A percentile compares a stretch with the other conserved stretches of the same genome.
Evolutionary conservation across 805 yeast species (phyloP).

Genomic region (Pichia californica): DNA sequence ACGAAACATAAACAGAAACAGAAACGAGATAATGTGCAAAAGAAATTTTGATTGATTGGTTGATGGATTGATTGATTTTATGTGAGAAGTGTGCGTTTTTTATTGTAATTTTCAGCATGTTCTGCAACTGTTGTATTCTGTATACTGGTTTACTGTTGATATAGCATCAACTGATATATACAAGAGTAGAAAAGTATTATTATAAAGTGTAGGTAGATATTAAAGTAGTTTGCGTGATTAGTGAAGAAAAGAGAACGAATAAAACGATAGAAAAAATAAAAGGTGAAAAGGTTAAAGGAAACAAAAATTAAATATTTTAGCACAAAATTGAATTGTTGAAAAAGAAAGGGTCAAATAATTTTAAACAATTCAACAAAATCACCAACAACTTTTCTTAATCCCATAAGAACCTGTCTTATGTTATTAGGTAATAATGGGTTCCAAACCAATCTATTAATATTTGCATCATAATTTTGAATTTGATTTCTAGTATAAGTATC

Average conservation of each 20-base stretch:
- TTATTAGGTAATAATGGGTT: conserved; percentile 33
- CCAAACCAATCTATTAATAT: conserved; percentile 32
- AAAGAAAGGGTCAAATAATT: conserved; percentile 2
- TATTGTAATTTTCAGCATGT: too few relatives aligned
- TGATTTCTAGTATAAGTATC: conserved; percentile 48
- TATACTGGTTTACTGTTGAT: too few relatives aligned
- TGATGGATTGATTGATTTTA: too few relatives aligned
- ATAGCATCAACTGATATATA: too few relatives aligned
- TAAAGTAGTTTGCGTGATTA: too few relatives aligned
- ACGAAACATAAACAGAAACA: too few relatives aligned
- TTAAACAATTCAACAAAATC: conserved; percentile 12
- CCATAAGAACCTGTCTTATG: conserved; percentile 11
- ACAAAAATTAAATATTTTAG: not conserved
- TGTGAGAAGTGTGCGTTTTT: too few relatives aligned
- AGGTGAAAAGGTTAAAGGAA: not conserved
- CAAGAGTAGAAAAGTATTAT: not conserved
- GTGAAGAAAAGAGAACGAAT: not conserved
- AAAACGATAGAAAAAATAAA: not conserved
- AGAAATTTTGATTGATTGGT: too few relatives aligned
- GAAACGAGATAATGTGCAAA: too few relatives aligned
- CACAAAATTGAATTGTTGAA: too few relatives aligned
- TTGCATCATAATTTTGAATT: conserved; percentile 39
- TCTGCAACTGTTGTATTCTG: not conserved
- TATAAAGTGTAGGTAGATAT: too few relatives aligned
- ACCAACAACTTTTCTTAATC: conserved; percentile 10